A percentile compares a stretch with the other conserved stretches of the same genome.
phyloP scores from a whole-genome alignment of 345 rosid genomes.

The Rhodamnia argentea region DNA sequence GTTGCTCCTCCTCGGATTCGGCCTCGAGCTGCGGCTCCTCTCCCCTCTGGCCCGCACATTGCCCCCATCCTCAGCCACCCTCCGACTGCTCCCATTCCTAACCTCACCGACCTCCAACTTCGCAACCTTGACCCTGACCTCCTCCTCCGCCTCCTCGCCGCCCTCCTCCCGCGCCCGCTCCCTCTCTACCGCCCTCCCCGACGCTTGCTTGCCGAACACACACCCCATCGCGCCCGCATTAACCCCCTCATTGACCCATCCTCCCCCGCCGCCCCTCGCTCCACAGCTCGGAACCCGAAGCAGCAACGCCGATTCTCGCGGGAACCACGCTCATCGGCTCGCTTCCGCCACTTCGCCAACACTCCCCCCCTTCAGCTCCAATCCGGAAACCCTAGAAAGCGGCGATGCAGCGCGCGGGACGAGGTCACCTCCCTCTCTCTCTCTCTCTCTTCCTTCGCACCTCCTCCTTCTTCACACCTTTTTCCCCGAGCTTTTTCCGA shows the following conservation, averaged over 20 bases:
- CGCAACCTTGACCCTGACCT: slow-evolving; percentile 4
- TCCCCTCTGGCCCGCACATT: slow-evolving; percentile 9
- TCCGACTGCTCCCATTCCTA: slow-evolving; percentile 25
- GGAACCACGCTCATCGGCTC: not conserved
- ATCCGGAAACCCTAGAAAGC: not conserved
- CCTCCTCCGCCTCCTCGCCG: slow-evolving; percentile 14
- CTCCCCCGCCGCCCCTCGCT: not conserved
- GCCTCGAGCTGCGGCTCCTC: slow-evolving; percentile 35
- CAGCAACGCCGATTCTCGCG: not conserved
- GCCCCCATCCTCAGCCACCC: slow-evolving; percentile 16
- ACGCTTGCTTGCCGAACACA: slow-evolving; percentile 50
- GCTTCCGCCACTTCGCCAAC: not conserved
- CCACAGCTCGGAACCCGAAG: slow-evolving; percentile 7
- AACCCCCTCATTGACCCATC: slow-evolving; percentile 30
- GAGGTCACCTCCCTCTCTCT: not conserved
- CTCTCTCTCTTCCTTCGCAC: fast-evolving
- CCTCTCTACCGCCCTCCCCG: slow-evolving; percentile 36
- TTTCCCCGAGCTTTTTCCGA: not conserved
- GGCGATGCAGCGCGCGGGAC: not conserved
- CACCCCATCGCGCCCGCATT: slow-evolving; percentile 53
- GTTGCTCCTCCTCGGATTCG: slow-evolving; percentile 53
- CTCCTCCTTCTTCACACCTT: not conserved
- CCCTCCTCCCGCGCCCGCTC: slow-evolving; percentile 1
- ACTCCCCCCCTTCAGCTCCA: not conserved
- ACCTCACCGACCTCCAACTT: slow-evolving; percentile 11